phyloP scores from a whole-genome alignment of 805 yeast genomes.

The Cyberlindnera sargentensis region DNA sequence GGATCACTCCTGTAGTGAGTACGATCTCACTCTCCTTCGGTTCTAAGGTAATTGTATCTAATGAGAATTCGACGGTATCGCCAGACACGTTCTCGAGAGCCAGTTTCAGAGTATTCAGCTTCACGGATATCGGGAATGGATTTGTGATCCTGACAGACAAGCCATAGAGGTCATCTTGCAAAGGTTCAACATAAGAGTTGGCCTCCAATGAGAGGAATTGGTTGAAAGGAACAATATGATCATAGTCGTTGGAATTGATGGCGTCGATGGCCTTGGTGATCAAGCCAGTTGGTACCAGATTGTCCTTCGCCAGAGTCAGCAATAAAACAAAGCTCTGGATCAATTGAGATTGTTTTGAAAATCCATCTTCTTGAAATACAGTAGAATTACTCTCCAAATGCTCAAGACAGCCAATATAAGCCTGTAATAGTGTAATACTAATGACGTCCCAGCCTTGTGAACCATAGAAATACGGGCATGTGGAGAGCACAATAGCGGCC shows the following conservation, averaged over 20 bases:
- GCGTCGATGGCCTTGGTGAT: conserved; percentile 6
- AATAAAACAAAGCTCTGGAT: conserved; percentile 7
- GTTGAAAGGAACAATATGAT: conserved; percentile 2
- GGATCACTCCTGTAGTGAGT: conserved; percentile 25
- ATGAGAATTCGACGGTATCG: conserved; percentile 6
- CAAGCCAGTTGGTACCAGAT: background rate
- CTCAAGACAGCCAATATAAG: conserved; percentile 64
- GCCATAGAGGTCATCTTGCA: conserved; percentile 10
- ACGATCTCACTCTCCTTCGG: conserved; percentile 2
- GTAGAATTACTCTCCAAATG: conserved; percentile 26
- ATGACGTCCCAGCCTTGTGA: conserved; percentile 69
- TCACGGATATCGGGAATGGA: conserved; percentile 1
- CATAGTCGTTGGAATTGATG: background rate
- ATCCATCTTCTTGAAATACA: conserved; percentile 9
- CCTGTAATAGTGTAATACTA: conserved; percentile 56
- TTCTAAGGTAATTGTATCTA: background rate
- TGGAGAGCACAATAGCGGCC: conserved; percentile 57
- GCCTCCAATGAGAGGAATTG: conserved; percentile 9
- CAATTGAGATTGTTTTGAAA: conserved; percentile 3
- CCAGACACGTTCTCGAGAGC: conserved; percentile 14
- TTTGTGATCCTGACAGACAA: conserved; percentile 5
- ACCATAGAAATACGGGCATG: conserved; percentile 62
- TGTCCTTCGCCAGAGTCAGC: conserved; percentile 1
- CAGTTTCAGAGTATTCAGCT: conserved; percentile 11
- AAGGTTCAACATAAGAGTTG: conserved; percentile 4